These are phyloP conservation scores for Plantago lanceolata DNA, from an alignment of 305 asterid species.

Conservation along the genomic window DNA sequence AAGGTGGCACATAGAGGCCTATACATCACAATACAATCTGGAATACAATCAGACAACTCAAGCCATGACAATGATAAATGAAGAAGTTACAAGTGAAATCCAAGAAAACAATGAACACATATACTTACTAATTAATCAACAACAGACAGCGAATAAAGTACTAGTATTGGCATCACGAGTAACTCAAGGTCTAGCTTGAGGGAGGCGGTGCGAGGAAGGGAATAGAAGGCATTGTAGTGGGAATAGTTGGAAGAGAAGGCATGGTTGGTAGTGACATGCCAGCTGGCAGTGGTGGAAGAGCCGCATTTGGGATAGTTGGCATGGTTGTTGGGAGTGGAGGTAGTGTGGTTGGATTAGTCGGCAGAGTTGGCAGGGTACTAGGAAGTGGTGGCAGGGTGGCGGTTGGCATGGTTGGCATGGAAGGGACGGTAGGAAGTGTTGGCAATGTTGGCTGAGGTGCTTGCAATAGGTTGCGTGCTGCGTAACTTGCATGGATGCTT, in stretches of 20 bases:
- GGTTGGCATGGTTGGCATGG: slow-evolving; percentile 25
- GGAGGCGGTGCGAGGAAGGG: slow-evolving; percentile 35
- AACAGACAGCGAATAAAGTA: no score
- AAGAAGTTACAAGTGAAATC: no score
- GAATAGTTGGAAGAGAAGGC: slow-evolving; percentile 34
- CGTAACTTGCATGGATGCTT: neutral
- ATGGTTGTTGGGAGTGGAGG: slow-evolving; percentile 27
- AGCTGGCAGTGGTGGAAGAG: slow-evolving; percentile 30
- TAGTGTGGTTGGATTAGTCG: slow-evolving; percentile 12
- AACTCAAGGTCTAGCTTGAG: slow-evolving; percentile 24
- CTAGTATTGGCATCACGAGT: neutral
- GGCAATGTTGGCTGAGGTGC: slow-evolving; percentile 10
- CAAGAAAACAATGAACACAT: no score
- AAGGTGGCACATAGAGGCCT: no score
- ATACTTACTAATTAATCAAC: no score
- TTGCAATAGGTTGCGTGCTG: slow-evolving; percentile 18
- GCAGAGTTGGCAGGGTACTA: slow-evolving; percentile 4
- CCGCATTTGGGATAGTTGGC: slow-evolving; percentile 25
- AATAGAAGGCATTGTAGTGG: slow-evolving; percentile 30
- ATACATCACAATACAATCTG: no score
- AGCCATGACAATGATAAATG: no score
- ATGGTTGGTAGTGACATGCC: slow-evolving; percentile 22
- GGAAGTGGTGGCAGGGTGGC: slow-evolving; percentile 13
- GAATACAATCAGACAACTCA: no score
- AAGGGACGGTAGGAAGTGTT: slow-evolving; percentile 15